Base-by-base conservation (phyloP, 2,329 filamentous ascomycete genomes). In the Pyrenophora seminiperda region DNA sequence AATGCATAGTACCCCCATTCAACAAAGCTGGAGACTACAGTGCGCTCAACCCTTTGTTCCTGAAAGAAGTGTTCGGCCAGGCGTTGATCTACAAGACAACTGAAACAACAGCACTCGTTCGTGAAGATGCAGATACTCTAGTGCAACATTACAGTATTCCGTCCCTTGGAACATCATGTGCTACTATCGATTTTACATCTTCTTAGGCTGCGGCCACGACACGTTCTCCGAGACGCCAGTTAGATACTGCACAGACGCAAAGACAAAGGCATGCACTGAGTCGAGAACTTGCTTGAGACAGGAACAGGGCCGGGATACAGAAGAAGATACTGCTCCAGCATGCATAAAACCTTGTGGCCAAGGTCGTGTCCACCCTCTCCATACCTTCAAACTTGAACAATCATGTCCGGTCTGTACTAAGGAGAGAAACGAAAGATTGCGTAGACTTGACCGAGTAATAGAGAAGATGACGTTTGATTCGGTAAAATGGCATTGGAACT, bases 101-200 rank as follows among this genome's bases (percentile, higher is more conserved):
- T 6, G 13, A 15, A 31, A 30, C 2, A 14, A 32, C 18, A 7
- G 27, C 13, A 32, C 37, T 10, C 10, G 2, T 27, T 27, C 24
- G 9, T 27, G 24, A 27, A 27, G 24, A 30, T 9, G n/a, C 18
- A 22, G 5, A 44, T 15, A 24, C 31, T n/a, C 9, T 22, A 7
- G 17, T 33, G 5, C 24, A 20, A 0, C 17, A 11, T 14, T 7
- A 39, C 10, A 27, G 13, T 9, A 27, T 27, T 5, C 9, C 10
- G 9, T 22, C 13, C 30, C 17, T 34, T 30, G n/a, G n/a, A n/a
- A 19, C 31, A 22, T 7, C 18, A 78, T 78, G 75, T 77, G 76
- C 63, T 75, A 73, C 56, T 74, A 77, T 58, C 70, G 65, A 31
- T 67, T 75, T 24, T 71, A 67, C 61, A 72, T 77, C 49, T 77